A percentile compares a stretch with the other conserved stretches of the same genome.
These are phyloP conservation scores for Pyrenophora seminiperda DNA, from an alignment of 2,329 filamentous ascomycete species.

Conservation along the genomic window DNA sequence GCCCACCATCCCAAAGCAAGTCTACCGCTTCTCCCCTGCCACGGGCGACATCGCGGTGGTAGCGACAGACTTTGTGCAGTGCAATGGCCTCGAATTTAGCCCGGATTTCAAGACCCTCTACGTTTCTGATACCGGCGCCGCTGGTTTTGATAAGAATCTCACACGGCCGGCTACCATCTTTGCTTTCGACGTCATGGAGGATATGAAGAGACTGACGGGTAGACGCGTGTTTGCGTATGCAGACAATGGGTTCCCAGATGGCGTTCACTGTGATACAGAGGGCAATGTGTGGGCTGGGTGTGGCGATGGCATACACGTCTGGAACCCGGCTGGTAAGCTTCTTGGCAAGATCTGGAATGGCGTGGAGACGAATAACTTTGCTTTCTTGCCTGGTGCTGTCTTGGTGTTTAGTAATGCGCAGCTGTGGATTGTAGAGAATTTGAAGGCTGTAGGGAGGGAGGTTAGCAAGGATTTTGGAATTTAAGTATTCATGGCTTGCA, in stretches of 20 bases:
- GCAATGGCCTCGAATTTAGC: conserved; percentile 54
- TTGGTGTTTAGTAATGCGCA: conserved; percentile 45
- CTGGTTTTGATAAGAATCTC: conserved; percentile 36
- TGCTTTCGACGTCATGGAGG: conserved; percentile 49
- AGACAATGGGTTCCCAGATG: conserved; percentile 63
- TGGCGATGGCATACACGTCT: conserved; percentile 62
- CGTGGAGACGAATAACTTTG: conserved; percentile 45
- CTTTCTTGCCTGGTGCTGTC: conserved; percentile 42
- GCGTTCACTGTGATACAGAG: conserved; percentile 59
- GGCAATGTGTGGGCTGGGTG: conserved; percentile 63
- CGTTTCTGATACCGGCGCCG: conserved; percentile 56
- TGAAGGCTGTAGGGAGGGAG: conserved; percentile 44
- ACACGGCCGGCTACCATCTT: conserved; percentile 52
- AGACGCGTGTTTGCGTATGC: conserved; percentile 61
- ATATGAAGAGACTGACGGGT: conserved; percentile 44
- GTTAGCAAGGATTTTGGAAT: conserved; percentile 43
- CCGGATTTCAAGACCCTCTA: conserved; percentile 54
- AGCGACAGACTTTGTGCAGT: conserved; percentile 50
- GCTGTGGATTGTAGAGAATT: conserved; percentile 44
- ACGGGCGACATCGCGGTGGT: conserved; percentile 51
- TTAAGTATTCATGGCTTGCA: neutral
- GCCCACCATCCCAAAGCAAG: conserved; percentile 41
- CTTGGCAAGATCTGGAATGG: conserved; percentile 64
- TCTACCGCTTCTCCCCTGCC: conserved; percentile 52
- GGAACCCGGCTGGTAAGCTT: conserved; percentile 55